These are phyloP conservation scores for Ophiocordyceps camponoti-saundersi DNA, from an alignment of 2,329 filamentous ascomycete genomes.

Conservation along the genomic window DNA sequence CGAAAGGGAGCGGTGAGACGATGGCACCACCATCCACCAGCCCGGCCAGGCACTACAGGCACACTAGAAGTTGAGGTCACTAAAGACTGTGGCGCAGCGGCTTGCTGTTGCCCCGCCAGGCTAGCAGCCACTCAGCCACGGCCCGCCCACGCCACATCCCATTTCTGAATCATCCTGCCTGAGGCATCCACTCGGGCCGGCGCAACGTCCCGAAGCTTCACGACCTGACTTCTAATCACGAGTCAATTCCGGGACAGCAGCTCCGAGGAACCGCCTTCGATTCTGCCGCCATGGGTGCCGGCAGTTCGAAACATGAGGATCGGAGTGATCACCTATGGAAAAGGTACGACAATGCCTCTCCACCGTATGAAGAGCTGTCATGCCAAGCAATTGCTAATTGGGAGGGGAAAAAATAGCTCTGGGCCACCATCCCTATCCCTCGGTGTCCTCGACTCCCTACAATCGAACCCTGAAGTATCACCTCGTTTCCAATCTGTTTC, in stretches of 20 bases:
- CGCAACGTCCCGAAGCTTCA: slow-evolving; percentile 1
- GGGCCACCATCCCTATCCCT: slow-evolving; percentile 49
- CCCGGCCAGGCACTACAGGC: no score
- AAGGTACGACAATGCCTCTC: slow-evolving; percentile 24
- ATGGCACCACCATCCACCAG: no score
- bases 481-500: neutral
- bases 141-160: neutral
- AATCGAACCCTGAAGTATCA: slow-evolving; percentile 69
- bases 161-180: neutral
- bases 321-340: slow-evolving; percentile 29
- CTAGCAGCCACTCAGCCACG: neutral
- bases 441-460: slow-evolving; percentile 65
- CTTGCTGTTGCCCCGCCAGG: neutral
- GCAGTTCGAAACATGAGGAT: slow-evolving; percentile 32
- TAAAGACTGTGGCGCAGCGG: neutral
- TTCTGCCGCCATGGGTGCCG: slow-evolving; percentile 35
- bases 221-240: slow-evolving; percentile 9
- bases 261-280: slow-evolving; percentile 14
- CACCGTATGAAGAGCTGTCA: neutral
- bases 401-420: slow-evolving; percentile 13
- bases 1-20: neutral
- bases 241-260: slow-evolving; percentile 7
- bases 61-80: neutral
- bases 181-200: neutral
- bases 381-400: neutral